Conservation (phyloP, 2,329 filamentous ascomycete genomes). For the Stachybotrys chlorohalonatus region DNA sequence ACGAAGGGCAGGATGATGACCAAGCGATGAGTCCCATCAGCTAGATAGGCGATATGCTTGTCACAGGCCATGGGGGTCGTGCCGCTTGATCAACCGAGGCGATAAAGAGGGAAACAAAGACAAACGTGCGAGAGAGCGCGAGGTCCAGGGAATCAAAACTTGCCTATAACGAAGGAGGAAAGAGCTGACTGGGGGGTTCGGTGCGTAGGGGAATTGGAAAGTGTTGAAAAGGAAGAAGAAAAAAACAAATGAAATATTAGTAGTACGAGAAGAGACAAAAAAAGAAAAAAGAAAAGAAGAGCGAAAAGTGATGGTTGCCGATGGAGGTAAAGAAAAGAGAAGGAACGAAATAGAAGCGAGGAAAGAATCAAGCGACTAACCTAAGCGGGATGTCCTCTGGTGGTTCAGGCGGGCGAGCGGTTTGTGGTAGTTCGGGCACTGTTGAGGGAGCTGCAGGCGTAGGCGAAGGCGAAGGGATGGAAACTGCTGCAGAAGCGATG, state of each 20-base stretch:
- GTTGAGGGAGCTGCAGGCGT: neutral
- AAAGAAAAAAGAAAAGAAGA: slow-evolving; percentile 5
- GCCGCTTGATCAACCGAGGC: too few species aligned
- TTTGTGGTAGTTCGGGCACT: neutral
- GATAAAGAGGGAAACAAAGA: too few species aligned
- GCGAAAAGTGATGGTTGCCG: slow-evolving; percentile 1
- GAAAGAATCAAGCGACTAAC: neutral
- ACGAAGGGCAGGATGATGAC: neutral
- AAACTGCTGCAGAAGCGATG: neutral
- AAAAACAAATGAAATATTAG: neutral
- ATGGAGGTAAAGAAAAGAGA: neutral
- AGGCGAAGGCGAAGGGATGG: neutral
- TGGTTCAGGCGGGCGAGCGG: neutral
- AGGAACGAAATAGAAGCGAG: neutral
- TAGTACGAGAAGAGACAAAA: slow-evolving; percentile 2
- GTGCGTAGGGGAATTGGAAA: too few species aligned
- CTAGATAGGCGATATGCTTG: too few species aligned
- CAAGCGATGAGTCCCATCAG: neutral
- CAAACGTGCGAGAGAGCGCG: too few species aligned
- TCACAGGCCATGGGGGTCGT: too few species aligned
- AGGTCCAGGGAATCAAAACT: too few species aligned
- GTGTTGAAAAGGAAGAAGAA: neutral
- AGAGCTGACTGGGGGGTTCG: too few species aligned
- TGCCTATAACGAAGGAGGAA: too few species aligned
- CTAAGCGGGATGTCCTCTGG: neutral